These are phyloP conservation scores for Hygrocybe punicea DNA, from an alignment of 768 basidiomycete genomes.

Conservation along the genomic window DNA sequence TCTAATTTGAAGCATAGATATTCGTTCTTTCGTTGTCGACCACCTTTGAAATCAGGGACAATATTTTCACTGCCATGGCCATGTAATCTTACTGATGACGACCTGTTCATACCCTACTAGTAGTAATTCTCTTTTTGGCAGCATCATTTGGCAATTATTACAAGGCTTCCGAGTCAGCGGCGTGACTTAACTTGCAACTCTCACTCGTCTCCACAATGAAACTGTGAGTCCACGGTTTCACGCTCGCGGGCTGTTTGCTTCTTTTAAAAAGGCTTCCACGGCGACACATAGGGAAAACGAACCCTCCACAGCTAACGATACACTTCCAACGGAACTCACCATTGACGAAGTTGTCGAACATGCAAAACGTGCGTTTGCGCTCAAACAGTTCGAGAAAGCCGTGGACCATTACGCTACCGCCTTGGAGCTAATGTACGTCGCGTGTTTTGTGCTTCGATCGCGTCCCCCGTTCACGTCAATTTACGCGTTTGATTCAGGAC, in stretches of 20 bases:
- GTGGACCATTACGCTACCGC: constrained; percentile 81
- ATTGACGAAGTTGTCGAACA: constrained; percentile 66
- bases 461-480: constrained; percentile 6
- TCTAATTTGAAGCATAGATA: constrained; percentile 31
- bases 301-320: constrained; percentile 24
- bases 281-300: background rate
- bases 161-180: background rate
- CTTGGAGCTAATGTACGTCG: constrained; percentile 76
- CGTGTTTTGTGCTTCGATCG: constrained; percentile 17
- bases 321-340: constrained; percentile 26
- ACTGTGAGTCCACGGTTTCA: background rate
- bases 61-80: too few relatives aligned
- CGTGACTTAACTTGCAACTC: too few relatives aligned
- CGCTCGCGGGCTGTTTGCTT: background rate
- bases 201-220: too few relatives aligned
- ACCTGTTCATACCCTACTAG: too few relatives aligned
- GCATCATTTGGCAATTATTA: too few relatives aligned
- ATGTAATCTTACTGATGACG: too few relatives aligned
- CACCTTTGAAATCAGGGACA: too few relatives aligned
- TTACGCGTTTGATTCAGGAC: constrained; percentile 47
- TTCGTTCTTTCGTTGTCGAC: too few relatives aligned
- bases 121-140: too few relatives aligned
- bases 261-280: background rate
- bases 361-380: constrained; percentile 84
- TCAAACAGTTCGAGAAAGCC: constrained; percentile 82